phyloP scores from a whole-genome alignment of 2,329 filamentous ascomycete species.

The Cladosporium phlei region DNA sequence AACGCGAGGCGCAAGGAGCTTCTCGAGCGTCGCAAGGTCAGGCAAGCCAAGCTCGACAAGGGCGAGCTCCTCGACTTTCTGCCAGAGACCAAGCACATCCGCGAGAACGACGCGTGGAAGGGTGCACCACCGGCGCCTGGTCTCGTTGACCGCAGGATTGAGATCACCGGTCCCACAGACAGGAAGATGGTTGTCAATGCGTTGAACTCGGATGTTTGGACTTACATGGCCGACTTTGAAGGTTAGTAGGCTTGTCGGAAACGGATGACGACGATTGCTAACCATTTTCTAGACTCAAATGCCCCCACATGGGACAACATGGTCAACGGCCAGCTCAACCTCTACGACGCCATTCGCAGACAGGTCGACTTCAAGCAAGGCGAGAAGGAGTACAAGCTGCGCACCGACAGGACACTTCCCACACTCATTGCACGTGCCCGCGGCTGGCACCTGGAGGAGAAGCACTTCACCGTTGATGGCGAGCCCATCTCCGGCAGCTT shows the following conservation, averaged over 20 bases:
- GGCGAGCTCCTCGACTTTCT: conserved; percentile 89
- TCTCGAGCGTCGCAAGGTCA: conserved; percentile 76
- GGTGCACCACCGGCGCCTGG: conserved; percentile 87
- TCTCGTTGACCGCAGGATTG: conserved; percentile 85
- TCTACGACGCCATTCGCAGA: conserved; percentile 90
- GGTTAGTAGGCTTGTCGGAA: conserved; percentile 51
- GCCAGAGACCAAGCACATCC: conserved; percentile 90
- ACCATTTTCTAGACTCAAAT: conserved; percentile 64
- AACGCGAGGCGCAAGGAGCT: conserved; percentile 82
- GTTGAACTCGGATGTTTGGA: conserved; percentile 92
- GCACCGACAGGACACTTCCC: conserved; percentile 78
- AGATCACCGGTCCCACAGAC: conserved; percentile 96
- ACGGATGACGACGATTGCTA: neutral
- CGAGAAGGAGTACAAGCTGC: conserved; percentile 93
- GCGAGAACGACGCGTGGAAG: conserved; percentile 90
- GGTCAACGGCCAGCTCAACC: conserved; percentile 96
- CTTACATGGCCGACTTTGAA: conserved; percentile 99
- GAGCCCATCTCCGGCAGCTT: conserved; percentile 88
- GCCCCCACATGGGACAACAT: conserved; percentile 99
- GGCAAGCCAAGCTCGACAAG: conserved; percentile 90
- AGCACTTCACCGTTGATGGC: conserved; percentile 92
- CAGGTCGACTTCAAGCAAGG: conserved; percentile 97
- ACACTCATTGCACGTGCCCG: conserved; percentile 91
- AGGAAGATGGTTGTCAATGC: conserved; percentile 99
- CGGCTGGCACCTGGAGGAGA: conserved; percentile 98